These are phyloP conservation scores for Plasmodium inui DNA, from an alignment of 169 alveolate genomes.

Conservation along the genomic window DNA sequence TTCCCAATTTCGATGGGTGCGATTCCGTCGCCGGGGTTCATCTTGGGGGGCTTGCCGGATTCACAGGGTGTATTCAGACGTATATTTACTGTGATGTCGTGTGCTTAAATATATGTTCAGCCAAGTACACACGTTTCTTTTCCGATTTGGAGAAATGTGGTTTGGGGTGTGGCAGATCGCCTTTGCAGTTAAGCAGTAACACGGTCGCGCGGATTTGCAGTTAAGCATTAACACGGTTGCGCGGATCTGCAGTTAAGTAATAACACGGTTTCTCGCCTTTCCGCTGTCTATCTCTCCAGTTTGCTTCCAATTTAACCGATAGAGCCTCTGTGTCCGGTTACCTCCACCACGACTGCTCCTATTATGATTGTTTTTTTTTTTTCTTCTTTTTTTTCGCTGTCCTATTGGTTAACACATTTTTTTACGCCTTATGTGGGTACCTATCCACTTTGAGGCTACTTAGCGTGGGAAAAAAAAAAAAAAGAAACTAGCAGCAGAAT, in stretches of 20 bases:
- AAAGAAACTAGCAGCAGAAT: background rate
- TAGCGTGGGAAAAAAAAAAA: background rate
- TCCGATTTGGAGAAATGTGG: background rate
- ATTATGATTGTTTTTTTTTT: background rate
- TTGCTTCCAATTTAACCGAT: background rate
- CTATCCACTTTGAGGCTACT: background rate
- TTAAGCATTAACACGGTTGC: background rate
- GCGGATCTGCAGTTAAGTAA: background rate
- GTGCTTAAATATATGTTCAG: background rate
- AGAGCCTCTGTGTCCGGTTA: background rate
- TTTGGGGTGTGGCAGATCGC: background rate
- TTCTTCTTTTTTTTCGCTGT: background rate
- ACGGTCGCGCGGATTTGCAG: background rate
- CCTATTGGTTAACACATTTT: background rate
- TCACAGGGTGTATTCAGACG: background rate
- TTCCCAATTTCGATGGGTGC: slow-evolving; percentile 22
- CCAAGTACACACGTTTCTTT: background rate
- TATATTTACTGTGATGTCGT: background rate
- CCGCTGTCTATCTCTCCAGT: background rate
- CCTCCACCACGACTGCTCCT: background rate
- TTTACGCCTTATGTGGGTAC: background rate
- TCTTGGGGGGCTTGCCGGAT: background rate
- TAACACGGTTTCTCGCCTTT: background rate
- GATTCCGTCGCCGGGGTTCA: background rate
- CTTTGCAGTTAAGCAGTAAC: background rate